Conservation (phyloP, 352 stramenopile species). For the Phytophthora palmivora region DNA sequence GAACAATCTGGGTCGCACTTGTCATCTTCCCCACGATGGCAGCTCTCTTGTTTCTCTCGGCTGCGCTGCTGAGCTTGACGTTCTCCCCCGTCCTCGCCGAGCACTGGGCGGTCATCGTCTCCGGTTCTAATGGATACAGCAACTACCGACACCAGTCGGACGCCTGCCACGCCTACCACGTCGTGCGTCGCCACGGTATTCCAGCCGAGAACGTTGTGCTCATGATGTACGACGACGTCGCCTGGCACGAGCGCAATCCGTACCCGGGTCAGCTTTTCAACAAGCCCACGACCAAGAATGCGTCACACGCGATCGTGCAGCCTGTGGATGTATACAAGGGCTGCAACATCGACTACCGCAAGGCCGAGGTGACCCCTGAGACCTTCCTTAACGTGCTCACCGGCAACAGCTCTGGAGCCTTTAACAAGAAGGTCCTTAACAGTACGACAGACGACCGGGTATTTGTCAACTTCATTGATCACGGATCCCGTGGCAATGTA, state of each 20-base stretch:
- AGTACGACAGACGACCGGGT: conserved; percentile 88
- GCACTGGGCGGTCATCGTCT: conserved; percentile 93
- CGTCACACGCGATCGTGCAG: conserved; percentile 26
- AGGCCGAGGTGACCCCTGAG: conserved; percentile 83
- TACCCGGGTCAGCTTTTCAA: conserved; percentile 92
- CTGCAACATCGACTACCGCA: conserved; percentile 80
- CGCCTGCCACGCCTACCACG: conserved; percentile 91
- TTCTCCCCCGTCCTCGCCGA: conserved; percentile 37
- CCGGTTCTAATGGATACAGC: conserved; percentile 86
- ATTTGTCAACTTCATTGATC: conserved; percentile 94
- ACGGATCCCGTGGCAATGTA: conserved; percentile 86
- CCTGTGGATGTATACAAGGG: conserved; percentile 89
- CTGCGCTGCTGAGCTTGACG: conserved; percentile 14
- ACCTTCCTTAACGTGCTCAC: conserved; percentile 90
- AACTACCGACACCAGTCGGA: conserved; percentile 95
- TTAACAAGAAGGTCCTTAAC: conserved; percentile 85
- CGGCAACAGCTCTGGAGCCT: conserved; percentile 66
- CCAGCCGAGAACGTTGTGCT: conserved; percentile 89
- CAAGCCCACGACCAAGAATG: conserved; percentile 60
- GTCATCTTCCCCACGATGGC: conserved; percentile 11
- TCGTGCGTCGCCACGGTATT: conserved; percentile 89
- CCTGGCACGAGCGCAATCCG: conserved; percentile 78
- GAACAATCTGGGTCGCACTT: conserved; percentile 11
- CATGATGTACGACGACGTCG: conserved; percentile 95
- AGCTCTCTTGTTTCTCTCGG: conserved; percentile 1